Percentiles rank a stretch among this genome's conserved stretches.
These are phyloP conservation scores for Podospora didyma DNA, from an alignment of 495 filamentous ascomycete genomes.

Conservation along the genomic window DNA sequence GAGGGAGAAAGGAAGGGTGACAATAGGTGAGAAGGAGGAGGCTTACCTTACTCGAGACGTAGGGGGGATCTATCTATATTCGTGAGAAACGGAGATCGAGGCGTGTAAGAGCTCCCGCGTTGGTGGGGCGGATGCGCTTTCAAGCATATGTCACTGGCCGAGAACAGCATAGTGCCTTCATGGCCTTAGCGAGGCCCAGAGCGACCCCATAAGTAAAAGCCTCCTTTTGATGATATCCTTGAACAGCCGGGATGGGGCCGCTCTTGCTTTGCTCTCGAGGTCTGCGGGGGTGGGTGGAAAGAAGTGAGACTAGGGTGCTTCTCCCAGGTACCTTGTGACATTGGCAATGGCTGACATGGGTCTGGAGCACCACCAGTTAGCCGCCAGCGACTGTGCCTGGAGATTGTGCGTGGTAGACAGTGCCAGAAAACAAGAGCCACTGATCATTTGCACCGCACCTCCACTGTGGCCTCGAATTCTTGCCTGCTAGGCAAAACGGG, in stretches of 20 bases:
- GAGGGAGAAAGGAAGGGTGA: slow-evolving; percentile 12
- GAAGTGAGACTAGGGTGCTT: neutral
- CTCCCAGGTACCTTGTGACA: neutral
- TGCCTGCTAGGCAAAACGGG: neutral
- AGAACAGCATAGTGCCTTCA: neutral
- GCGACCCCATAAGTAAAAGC: slow-evolving; percentile 2
- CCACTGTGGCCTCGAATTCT: neutral
- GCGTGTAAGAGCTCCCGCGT: neutral
- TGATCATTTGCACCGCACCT: neutral
- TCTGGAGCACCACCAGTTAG: neutral
- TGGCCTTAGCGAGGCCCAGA: neutral
- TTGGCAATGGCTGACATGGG: neutral
- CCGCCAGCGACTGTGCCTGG: slow-evolving; percentile 2
- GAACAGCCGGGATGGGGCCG: neutral
- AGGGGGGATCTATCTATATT: slow-evolving; percentile 18
- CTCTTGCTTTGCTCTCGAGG: neutral
- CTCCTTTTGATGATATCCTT: slow-evolving; percentile 5
- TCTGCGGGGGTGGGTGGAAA: slow-evolving; percentile 4
- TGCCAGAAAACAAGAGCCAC: neutral
- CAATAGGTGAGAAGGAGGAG: slow-evolving; percentile 12
- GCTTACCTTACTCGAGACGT: slow-evolving; percentile 15
- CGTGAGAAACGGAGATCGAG: slow-evolving; percentile 4
- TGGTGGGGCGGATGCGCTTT: slow-evolving; percentile 10
- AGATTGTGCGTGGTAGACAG: neutral
- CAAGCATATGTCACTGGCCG: neutral